Conservation (phyloP, 306 rosid species). For the Casuarina cunninghamiana region DNA sequence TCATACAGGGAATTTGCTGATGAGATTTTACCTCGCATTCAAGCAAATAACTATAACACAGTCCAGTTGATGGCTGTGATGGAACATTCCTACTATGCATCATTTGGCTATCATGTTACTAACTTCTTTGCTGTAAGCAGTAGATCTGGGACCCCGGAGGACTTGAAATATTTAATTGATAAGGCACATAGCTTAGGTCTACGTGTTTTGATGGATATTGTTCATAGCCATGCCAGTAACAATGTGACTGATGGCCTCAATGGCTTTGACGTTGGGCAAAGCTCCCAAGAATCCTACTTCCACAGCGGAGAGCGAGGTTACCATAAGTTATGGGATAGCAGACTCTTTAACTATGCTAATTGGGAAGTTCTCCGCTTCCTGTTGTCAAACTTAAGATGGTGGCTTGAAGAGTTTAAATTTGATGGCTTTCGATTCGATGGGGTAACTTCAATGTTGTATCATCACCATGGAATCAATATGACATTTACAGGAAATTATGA, state of each 20-base stretch:
- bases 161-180: slow-evolving; percentile 87
- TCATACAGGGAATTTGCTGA: slow-evolving; percentile 95
- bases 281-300: slow-evolving; percentile 85
- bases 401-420: slow-evolving; percentile 88
- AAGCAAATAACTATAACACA: slow-evolving; percentile 82
- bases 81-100: slow-evolving; percentile 99
- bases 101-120: slow-evolving; percentile 93
- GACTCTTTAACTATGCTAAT: slow-evolving; percentile 87
- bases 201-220: slow-evolving; percentile 83
- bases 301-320: slow-evolving; percentile 85
- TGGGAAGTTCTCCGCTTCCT: slow-evolving; percentile 99
- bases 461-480: slow-evolving; percentile 89
- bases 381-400: slow-evolving; percentile 90
- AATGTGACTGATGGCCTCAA: slow-evolving; percentile 92
- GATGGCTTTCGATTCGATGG: slow-evolving; percentile 99
- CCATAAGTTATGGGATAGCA: slow-evolving; percentile 94
- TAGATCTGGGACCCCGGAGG: slow-evolving; percentile 97
- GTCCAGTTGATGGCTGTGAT: slow-evolving; percentile 97
- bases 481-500: slow-evolving; percentile 72
- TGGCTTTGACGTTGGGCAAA: slow-evolving; percentile 97
- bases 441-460: slow-evolving; percentile 92
- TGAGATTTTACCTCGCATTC: slow-evolving; percentile 78
- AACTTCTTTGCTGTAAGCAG: slow-evolving; percentile 94
- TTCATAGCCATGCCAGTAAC: slow-evolving; percentile 97
- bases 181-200: slow-evolving; percentile 91